A percentile compares a stretch with the other conserved stretches of the same genome.
These are phyloP conservation scores for Acephala macrosclerotiorum DNA, from an alignment of 2,329 filamentous ascomycete species.

Conservation along the genomic window DNA sequence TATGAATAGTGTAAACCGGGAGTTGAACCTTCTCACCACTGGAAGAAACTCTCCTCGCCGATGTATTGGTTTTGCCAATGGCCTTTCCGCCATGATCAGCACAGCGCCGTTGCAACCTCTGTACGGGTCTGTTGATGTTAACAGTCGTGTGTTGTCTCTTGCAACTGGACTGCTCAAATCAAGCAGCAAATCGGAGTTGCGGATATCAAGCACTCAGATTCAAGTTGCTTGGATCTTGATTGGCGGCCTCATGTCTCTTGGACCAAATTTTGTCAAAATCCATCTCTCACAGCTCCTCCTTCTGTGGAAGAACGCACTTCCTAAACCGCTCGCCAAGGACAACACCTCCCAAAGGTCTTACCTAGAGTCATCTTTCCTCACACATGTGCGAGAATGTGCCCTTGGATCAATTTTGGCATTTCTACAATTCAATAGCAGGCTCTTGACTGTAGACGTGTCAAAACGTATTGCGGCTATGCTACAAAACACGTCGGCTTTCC, in stretches of 20 bases:
- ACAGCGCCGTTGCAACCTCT: slow-evolving; percentile 87
- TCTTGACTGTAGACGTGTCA: slow-evolving; percentile 92
- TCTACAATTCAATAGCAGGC: slow-evolving; percentile 88
- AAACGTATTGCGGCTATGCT: slow-evolving; percentile 93
- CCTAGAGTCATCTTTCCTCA: slow-evolving; percentile 89
- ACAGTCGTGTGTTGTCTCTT: slow-evolving; percentile 88
- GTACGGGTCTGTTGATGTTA: slow-evolving; percentile 94
- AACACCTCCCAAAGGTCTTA: slow-evolving; percentile 84
- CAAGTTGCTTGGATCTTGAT: slow-evolving; percentile 98
- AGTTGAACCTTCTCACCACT: slow-evolving; percentile 78
- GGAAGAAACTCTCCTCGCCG: slow-evolving; percentile 80
- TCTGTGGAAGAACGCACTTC: slow-evolving; percentile 96
- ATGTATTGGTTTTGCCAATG: slow-evolving; percentile 91
- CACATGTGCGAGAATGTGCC: slow-evolving; percentile 94
- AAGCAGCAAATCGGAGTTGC: slow-evolving; percentile 87
- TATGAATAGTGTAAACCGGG: slow-evolving; percentile 92
- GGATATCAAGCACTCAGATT: slow-evolving; percentile 91
- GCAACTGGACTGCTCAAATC: slow-evolving; percentile 92
- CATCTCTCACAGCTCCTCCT: slow-evolving; percentile 93
- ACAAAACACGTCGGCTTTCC: slow-evolving; percentile 89
- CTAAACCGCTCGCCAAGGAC: slow-evolving; percentile 92
- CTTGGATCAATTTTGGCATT: slow-evolving; percentile 91
- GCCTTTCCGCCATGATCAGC: slow-evolving; percentile 87
- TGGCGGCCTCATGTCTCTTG: slow-evolving; percentile 93
- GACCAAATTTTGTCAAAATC: slow-evolving; percentile 98